These are phyloP conservation scores for Cytospora piceicola DNA, from an alignment of 2,329 filamentous ascomycete genomes.

Conservation along the genomic window DNA sequence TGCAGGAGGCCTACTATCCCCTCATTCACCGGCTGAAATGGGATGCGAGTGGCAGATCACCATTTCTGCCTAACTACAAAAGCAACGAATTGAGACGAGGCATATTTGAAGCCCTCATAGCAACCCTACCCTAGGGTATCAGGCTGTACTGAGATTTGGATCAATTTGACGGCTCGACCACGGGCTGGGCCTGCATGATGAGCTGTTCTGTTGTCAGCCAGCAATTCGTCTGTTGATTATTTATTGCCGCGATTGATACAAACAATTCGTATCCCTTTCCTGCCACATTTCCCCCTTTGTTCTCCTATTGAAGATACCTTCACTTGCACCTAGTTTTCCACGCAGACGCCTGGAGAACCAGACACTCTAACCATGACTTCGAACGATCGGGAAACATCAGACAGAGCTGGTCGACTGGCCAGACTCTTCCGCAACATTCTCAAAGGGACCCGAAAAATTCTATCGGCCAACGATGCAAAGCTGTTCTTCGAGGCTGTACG, in stretches of 20 bases:
- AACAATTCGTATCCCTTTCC: background rate
- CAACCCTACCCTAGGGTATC: background rate
- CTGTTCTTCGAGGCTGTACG: conserved; percentile 40
- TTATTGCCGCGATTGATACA: background rate
- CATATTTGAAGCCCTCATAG: background rate
- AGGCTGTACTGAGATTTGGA: background rate
- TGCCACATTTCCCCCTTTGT: too few relatives aligned
- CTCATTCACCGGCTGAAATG: background rate
- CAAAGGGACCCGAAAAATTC: conserved; percentile 34
- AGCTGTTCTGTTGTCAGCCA: background rate
- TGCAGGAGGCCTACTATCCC: conserved; percentile 24
- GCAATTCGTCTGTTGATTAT: background rate
- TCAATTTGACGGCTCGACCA: background rate
- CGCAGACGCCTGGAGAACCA: background rate
- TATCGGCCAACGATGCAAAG: conserved; percentile 33
- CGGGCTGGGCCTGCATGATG: background rate
- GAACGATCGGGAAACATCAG: background rate
- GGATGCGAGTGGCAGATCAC: background rate
- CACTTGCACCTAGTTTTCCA: too few relatives aligned
- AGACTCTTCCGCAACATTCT: conserved; percentile 34
- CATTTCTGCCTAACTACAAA: background rate
- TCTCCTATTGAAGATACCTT: background rate
- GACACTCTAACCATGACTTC: conserved; percentile 2
- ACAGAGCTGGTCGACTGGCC: conserved; percentile 18
- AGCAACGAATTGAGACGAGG: background rate